Base-by-base conservation (phyloP, 192 early-diverging fungal species). In the Rhizoclosmatium sp. region DNA sequence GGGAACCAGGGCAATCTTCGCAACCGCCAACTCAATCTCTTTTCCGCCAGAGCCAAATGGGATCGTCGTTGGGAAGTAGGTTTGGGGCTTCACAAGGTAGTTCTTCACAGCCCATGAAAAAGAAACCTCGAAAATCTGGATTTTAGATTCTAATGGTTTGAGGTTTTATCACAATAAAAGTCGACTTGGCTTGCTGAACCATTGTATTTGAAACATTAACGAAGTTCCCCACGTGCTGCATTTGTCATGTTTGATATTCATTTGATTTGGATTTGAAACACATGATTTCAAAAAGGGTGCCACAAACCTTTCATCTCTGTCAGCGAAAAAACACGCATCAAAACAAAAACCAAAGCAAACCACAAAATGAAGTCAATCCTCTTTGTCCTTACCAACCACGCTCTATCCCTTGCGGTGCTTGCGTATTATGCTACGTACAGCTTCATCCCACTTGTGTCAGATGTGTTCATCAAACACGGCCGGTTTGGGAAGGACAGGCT, bases 401-500 rank as follows among this genome's bases (percentile, higher is more conserved):
- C 65, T 31, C 31, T 31, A 31, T 91, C 90, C 23, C 87, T 95
- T 10, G 89, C 94, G 4, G 65, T 89, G 39, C 72, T 95, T 9
- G 95, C 94, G 0, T 90, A 90, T 2, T 78, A 91, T n/a, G 84
- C 85, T 2, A 95, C 95, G 2, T 95, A 89, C 89, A 84, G 81
- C 45, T 77, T 92, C 14, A 87, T 98, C 3, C 93, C 94, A 0
- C 83, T 78, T 14, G 85, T 95, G 4, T 81, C 78, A 23, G 81
- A 87, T 2, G 87, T 87, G 41, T 98, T 99, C 82, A 86, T 96
- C 67, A 89, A 89, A 40, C 92, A 93, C 14, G 93, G 93, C 1
- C 84, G 96, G 16, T 86, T 83, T 21, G 97, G 97, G 23, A 88
- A 87, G 54, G 97, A 99, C 79, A 70, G 93, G 78, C 85, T 93